These are phyloP conservation scores for Saposhnikovia divaricata DNA, from an alignment of 129 eudicot genomes.

Conservation along the genomic window DNA sequence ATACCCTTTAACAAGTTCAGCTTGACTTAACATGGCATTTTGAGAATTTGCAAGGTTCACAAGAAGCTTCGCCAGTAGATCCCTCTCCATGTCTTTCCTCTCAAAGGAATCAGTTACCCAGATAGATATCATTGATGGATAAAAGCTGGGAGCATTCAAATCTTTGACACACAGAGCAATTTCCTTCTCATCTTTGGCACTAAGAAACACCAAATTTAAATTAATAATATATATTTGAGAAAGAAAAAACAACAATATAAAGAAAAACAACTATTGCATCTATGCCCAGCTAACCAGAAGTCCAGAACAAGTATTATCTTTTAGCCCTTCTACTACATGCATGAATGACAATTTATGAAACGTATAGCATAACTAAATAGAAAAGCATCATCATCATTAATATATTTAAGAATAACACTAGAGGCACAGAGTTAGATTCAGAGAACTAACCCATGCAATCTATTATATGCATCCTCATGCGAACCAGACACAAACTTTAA, in stretches of 20 bases:
- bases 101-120: slow-evolving; percentile 93
- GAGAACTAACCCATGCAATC: background rate
- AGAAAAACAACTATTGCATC: background rate
- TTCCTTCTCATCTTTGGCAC: slow-evolving; percentile 89
- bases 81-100: slow-evolving; percentile 77
- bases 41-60: slow-evolving; percentile 55
- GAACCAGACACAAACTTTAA: background rate
- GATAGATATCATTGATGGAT: slow-evolving; percentile 71
- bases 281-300: background rate
- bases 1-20: slow-evolving; percentile 76
- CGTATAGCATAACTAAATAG: background rate
- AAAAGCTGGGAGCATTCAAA: slow-evolving; percentile 63
- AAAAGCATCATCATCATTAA: background rate
- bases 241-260: background rate
- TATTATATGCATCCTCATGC: background rate
- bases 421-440: background rate
- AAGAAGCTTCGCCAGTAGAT: slow-evolving; percentile 62
- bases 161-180: slow-evolving; percentile 79
- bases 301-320: background rate
- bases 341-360: background rate
- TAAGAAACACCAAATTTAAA: slow-evolving; percentile 16
- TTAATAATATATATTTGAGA: background rate
- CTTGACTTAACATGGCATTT: slow-evolving; percentile 47
- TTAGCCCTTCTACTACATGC: background rate
- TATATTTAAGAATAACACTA: background rate